These are phyloP conservation scores for Vanrija humicola DNA, from an alignment of 1,284 basidiomycete genomes.

Conservation along the genomic window DNA sequence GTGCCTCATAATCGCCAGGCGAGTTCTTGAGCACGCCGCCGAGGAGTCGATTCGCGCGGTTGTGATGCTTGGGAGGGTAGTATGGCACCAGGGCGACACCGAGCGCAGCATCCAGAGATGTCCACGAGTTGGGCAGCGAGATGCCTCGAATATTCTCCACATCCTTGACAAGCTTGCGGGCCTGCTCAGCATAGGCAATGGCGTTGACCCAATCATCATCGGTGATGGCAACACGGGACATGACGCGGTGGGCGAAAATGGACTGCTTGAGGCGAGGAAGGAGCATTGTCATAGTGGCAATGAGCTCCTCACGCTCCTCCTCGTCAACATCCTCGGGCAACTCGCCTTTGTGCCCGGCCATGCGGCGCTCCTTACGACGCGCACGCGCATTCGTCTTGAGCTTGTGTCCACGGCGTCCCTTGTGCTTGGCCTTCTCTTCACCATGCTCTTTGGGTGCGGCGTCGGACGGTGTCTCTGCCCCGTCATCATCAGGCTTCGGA, in stretches of 20 bases:
- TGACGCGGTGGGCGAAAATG: constrained; percentile 67
- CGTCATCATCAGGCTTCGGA: constrained; percentile 52
- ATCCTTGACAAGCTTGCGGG: constrained; percentile 59
- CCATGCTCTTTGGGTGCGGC: constrained; percentile 28
- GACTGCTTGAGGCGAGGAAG: constrained; percentile 55
- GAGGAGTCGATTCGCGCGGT: constrained; percentile 68
- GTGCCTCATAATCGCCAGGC: constrained; percentile 61
- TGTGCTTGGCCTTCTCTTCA: constrained; percentile 7
- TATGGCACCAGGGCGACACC: constrained; percentile 69
- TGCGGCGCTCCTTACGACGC: constrained; percentile 28
- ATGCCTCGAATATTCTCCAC: constrained; percentile 61
- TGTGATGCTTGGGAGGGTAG: constrained; percentile 85
- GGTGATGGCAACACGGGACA: constrained; percentile 65
- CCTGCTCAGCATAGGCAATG: constrained; percentile 66
- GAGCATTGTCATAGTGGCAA: constrained; percentile 40
- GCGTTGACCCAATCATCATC: constrained; percentile 75
- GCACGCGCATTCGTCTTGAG: constrained; percentile 32
- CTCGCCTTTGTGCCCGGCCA: constrained; percentile 31
- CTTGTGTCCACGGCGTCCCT: constrained; percentile 16
- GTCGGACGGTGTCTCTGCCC: constrained; percentile 22
- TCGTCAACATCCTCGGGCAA: constrained; percentile 38
- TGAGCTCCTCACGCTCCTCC: constrained; percentile 44
- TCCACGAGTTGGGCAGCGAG: constrained; percentile 31
- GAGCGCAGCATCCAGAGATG: constrained; percentile 41
- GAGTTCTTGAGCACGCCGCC: constrained; percentile 65